phyloP scores from a whole-genome alignment of 2,329 filamentous ascomycete species.

The Aspergillus sergii region DNA sequence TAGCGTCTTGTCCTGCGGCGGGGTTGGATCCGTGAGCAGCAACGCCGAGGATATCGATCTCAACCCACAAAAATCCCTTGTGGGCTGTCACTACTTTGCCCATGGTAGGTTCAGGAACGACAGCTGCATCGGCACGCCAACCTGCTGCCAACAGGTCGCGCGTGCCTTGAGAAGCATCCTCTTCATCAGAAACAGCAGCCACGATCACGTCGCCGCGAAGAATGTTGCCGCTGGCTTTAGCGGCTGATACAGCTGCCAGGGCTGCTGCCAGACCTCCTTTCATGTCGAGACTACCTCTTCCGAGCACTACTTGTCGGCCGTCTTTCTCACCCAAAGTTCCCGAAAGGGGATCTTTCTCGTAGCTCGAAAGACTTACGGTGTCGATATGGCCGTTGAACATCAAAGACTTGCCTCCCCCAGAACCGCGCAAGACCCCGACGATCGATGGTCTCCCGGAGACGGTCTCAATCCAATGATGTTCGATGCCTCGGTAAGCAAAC shows the following conservation, averaged over 20 bases:
- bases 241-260: constrained; percentile 45
- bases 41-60: constrained; percentile 37
- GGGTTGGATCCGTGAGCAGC: constrained; percentile 42
- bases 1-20: constrained; percentile 54
- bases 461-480: constrained; percentile 54
- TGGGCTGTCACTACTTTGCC: constrained; percentile 50
- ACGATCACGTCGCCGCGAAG: constrained; percentile 56
- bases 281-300: constrained; percentile 56
- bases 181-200: constrained; percentile 58
- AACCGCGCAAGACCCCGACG: constrained; percentile 51
- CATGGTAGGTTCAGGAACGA: constrained; percentile 54
- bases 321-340: constrained; percentile 40
- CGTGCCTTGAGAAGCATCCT: constrained; percentile 55
- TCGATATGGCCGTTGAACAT: constrained; percentile 60
- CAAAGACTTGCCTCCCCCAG: constrained; percentile 50
- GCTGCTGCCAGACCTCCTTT: constrained; percentile 54
- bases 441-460: constrained; percentile 53
- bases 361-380: constrained; percentile 53
- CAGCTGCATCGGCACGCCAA: constrained; percentile 56
- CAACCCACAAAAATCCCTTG: constrained; percentile 52
- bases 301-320: constrained; percentile 43
- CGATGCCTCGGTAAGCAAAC: constrained; percentile 56
- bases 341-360: constrained; percentile 50
- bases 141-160: constrained; percentile 54
- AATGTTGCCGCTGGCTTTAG: constrained; percentile 32